Evolutionary conservation across 2,329 filamentous ascomycete genomes (phyloP).

Genomic region (Ascosphaera acerosa): DNA sequence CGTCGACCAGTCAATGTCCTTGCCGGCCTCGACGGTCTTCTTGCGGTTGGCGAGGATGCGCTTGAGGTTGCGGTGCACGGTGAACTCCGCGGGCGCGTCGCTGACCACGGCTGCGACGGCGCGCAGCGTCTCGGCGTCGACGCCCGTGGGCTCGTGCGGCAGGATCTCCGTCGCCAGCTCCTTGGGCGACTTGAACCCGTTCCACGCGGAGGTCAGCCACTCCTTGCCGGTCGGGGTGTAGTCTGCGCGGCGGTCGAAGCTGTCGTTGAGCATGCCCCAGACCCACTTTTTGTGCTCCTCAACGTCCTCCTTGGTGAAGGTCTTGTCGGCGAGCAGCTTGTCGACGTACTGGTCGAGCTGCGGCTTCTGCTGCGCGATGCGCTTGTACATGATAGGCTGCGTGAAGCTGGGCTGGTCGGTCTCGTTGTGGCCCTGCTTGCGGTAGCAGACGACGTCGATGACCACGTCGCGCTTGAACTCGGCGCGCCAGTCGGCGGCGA

Average conservation of each 20-base stretch:
- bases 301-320: conserved; percentile 90
- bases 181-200: conserved; percentile 97
- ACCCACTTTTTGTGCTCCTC: conserved; percentile 99
- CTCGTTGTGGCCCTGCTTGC: conserved; percentile 98
- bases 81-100: conserved; percentile 57
- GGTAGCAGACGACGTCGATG: conserved; percentile 95
- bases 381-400: conserved; percentile 99
- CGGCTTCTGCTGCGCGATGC: conserved; percentile 58
- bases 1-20: conserved; percentile 93
- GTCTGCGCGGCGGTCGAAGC: conserved; percentile 90
- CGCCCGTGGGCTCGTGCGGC: conserved; percentile 68
- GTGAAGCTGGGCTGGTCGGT: conserved; percentile 98
- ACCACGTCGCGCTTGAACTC: conserved; percentile 98
- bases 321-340: conserved; percentile 66
- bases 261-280: conserved; percentile 96
- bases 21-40: conserved; percentile 77
- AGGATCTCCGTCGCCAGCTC: conserved; percentile 85
- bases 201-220: conserved; percentile 97
- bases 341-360: conserved; percentile 81
- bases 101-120: conserved; percentile 66
- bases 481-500: conserved; percentile 92
- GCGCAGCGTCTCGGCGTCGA: conserved; percentile 45
- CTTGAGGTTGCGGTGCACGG: conserved; percentile 84
- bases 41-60: conserved; percentile 74
- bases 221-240: conserved; percentile 92